Conservation (phyloP, 768 basidiomycete genomes). For the Tulasnella sp. region DNA sequence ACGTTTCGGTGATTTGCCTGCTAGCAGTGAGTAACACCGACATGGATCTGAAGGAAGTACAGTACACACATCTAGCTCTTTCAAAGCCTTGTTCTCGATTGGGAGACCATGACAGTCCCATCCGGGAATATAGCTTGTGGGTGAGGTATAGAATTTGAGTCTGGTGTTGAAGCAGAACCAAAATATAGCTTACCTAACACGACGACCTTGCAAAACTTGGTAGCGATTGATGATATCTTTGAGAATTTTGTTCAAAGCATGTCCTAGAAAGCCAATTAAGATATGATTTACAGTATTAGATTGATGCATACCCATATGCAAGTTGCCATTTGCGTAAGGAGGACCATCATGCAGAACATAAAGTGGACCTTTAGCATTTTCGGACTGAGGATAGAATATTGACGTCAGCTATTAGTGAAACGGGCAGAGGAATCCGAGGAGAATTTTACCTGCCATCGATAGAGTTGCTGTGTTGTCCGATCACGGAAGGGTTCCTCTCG, state of each 20-base stretch:
- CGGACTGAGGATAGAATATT: slow-evolving; percentile 35
- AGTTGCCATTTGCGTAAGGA: slow-evolving; percentile 90
- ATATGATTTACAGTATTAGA: neutral
- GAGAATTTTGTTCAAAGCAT: slow-evolving; percentile 88
- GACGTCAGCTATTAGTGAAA: neutral
- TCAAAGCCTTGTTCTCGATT: slow-evolving; percentile 86
- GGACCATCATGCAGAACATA: slow-evolving; percentile 94
- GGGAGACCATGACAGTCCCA: slow-evolving; percentile 99
- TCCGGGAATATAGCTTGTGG: slow-evolving; percentile 75
- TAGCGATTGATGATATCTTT: slow-evolving; percentile 94
- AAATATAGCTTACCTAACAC: slow-evolving; percentile 56
- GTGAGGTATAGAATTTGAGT: neutral
- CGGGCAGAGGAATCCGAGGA: neutral
- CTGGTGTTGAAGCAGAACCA: slow-evolving; percentile 1
- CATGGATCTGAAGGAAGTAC: neutral
- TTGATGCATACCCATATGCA: slow-evolving; percentile 69
- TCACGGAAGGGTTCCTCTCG: slow-evolving; percentile 45
- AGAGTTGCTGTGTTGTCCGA: slow-evolving; percentile 60
- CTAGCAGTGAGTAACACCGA: neutral
- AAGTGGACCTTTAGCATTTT: slow-evolving; percentile 48
- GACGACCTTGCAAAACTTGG: slow-evolving; percentile 60
- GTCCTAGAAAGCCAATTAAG: slow-evolving; percentile 40
- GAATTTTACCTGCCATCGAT: slow-evolving; percentile 35
- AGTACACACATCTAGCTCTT: slow-evolving; percentile 47
- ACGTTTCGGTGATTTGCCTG: slow-evolving; percentile 47